phyloP scores from a whole-genome alignment of 176 grass and related monocot genomes.

The Aechmea fasciata region DNA sequence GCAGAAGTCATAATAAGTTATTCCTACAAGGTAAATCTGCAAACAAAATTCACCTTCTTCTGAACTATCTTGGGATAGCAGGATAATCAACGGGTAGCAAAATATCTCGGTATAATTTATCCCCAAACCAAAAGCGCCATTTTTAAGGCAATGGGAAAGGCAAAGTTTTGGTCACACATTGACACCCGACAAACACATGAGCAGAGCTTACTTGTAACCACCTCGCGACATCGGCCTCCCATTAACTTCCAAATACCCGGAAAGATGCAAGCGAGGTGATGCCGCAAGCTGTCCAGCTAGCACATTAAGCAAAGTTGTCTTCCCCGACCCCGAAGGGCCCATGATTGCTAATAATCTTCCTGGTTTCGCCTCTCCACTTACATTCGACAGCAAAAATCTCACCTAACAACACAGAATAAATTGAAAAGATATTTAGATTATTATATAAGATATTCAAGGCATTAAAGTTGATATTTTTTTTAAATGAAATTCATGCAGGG shows the following conservation, averaged over 20 bases:
- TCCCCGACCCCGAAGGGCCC: constrained; percentile 85
- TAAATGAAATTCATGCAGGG: not conserved
- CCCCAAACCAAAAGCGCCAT: no score
- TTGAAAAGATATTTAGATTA: not conserved
- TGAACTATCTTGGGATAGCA: no score
- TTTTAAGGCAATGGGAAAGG: not conserved
- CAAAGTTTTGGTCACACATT: not conserved
- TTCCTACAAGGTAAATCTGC: no score
- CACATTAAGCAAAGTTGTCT: constrained; percentile 89
- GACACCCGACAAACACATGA: not conserved
- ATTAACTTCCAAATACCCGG: constrained; percentile 53
- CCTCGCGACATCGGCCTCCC: constrained; percentile 33
- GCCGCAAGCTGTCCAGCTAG: constrained; percentile 68
- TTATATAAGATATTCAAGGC: not conserved
- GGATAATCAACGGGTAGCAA: no score
- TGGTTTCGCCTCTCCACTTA: constrained; percentile 65
- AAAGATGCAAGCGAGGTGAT: constrained; percentile 59
- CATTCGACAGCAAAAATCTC: constrained; percentile 75
- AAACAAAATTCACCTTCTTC: no score
- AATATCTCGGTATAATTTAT: no score
- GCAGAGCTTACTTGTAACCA: constrained; percentile 57
- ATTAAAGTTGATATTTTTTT: no score
- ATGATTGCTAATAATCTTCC: constrained; percentile 78
- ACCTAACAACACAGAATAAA: constrained; percentile 20
- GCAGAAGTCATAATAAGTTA: no score